Conservation (phyloP, 2,329 filamentous ascomycete species). For the Colletotrichum cordylinicola region DNA sequence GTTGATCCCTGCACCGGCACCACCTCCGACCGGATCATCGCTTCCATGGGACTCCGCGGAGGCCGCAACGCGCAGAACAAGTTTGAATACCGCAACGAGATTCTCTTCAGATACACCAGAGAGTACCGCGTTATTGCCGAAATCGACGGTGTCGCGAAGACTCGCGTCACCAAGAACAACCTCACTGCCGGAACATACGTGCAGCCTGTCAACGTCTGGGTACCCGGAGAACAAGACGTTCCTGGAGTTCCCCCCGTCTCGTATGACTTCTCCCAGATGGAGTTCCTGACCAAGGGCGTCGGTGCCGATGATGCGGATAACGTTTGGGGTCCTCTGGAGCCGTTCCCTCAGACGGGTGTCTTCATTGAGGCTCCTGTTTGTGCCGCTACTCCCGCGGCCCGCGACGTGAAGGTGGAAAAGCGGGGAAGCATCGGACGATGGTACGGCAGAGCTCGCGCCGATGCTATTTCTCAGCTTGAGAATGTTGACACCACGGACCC, state of each 20-base stretch:
- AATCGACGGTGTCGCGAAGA: constrained; percentile 35
- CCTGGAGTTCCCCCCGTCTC: constrained; percentile 38
- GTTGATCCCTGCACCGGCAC: constrained; percentile 41
- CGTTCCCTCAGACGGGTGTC: constrained; percentile 42
- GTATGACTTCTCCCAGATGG: constrained; percentile 40
- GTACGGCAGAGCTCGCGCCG: constrained; percentile 15
- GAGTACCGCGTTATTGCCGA: constrained; percentile 39
- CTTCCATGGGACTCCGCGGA: constrained; percentile 33
- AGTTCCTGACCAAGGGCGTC: constrained; percentile 38
- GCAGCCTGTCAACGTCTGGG: constrained; percentile 40
- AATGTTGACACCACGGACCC: constrained; percentile 21
- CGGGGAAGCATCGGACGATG: constrained; percentile 11
- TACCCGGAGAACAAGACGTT: constrained; percentile 40
- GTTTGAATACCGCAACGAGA: constrained; percentile 39
- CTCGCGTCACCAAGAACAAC: constrained; percentile 37
- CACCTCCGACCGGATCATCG: constrained; percentile 37
- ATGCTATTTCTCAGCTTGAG: constrained; percentile 18
- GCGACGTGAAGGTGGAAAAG: neutral
- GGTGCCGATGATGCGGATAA: constrained; percentile 38
- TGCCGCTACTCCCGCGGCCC: constrained; percentile 2
- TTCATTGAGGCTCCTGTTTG: constrained; percentile 27
- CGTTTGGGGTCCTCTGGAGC: constrained; percentile 40
- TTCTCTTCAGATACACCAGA: constrained; percentile 36
- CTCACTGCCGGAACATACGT: constrained; percentile 39
- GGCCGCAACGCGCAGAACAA: constrained; percentile 40